Conservation (phyloP, 225 moss, liverwort and hornwort species). For the Ulota crispa region DNA sequence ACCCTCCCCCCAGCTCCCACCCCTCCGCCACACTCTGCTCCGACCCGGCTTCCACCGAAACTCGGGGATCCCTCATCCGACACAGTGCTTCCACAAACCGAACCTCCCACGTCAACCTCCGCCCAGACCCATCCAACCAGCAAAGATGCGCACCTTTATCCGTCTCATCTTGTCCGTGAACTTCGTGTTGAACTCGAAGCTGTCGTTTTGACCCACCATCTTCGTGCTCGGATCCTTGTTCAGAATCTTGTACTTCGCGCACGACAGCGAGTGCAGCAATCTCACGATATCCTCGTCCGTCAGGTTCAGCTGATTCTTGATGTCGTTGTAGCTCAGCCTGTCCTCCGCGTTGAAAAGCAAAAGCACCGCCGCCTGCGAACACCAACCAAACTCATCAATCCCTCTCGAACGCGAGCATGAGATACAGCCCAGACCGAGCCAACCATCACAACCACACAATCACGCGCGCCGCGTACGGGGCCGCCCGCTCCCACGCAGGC, state of each 20-base stretch:
- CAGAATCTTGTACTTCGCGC: conserved; percentile 95
- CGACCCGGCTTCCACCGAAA: too few species aligned
- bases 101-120: too few species aligned
- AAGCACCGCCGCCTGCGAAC: conserved; percentile 83
- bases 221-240: conserved; percentile 84
- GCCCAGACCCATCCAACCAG: too few species aligned
- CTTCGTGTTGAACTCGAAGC: conserved; percentile 88
- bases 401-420: not conserved
- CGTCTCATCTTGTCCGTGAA: conserved; percentile 99
- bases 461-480: too few species aligned
- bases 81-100: too few species aligned
- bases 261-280: conserved; percentile 95
- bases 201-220: conserved; percentile 64
- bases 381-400: not conserved
- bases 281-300: conserved; percentile 93
- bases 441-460: too few species aligned
- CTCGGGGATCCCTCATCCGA: too few species aligned
- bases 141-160: conserved; percentile 64
- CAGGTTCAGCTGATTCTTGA: conserved; percentile 89
- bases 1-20: not conserved
- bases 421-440: too few species aligned
- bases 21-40: not conserved
- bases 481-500: not conserved
- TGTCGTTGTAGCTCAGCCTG: conserved; percentile 86
- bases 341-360: conserved; percentile 91